Conservation (phyloP, 495 filamentous ascomycete species). For the Astrothelium subdiscretum region DNA sequence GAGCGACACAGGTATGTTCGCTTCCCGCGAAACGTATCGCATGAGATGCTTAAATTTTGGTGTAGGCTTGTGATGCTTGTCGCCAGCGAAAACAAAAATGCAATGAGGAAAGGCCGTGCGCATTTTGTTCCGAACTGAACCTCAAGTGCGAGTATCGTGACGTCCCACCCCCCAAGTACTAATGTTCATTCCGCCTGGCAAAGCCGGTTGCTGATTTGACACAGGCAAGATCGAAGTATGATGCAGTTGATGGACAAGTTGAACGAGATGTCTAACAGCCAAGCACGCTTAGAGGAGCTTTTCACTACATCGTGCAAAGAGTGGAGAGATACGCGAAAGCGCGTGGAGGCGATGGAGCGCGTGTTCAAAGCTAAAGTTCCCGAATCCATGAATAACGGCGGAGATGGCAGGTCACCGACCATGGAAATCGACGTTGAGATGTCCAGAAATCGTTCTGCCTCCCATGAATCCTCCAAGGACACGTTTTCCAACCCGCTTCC, state of each 20-base stretch:
- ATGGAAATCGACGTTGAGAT: background rate
- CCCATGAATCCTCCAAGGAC: background rate
- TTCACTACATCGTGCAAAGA: background rate
- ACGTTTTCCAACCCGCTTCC: background rate
- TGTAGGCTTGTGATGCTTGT: constrained; percentile 58
- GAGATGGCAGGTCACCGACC: background rate
- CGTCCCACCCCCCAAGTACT: constrained; percentile 56
- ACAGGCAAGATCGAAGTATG: constrained; percentile 32
- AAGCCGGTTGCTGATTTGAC: constrained; percentile 11
- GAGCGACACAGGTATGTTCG: constrained; percentile 23
- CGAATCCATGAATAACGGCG: background rate
- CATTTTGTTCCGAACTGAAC: constrained; percentile 40
- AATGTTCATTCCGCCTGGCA: constrained; percentile 6
- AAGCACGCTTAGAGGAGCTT: background rate
- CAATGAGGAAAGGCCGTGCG: constrained; percentile 42
- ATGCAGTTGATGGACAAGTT: constrained; percentile 21
- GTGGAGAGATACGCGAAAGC: background rate
- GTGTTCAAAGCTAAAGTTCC: background rate
- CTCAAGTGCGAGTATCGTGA: constrained; percentile 54
- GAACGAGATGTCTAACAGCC: constrained; percentile 32
- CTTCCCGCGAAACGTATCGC: background rate
- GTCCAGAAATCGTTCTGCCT: background rate
- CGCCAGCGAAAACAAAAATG: constrained; percentile 60
- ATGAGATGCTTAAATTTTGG: background rate
- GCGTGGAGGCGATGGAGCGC: background rate